Percentiles rank a stretch among this genome's conserved stretches.
These are phyloP conservation scores for Galerina sulciceps DNA, from an alignment of 768 basidiomycete genomes.

Conservation along the genomic window DNA sequence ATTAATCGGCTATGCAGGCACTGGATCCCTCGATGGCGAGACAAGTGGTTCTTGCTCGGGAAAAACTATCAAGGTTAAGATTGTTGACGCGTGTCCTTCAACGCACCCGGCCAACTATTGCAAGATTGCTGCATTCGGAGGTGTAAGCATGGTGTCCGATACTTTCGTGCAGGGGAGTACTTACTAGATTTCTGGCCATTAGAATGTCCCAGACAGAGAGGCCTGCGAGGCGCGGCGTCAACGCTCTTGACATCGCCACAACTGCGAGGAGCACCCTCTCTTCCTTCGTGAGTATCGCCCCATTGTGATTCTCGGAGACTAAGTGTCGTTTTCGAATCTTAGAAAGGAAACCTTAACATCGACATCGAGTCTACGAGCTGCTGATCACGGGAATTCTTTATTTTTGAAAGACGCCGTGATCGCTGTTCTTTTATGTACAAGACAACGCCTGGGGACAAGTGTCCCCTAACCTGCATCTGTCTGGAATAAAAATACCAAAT, in stretches of 20 bases:
- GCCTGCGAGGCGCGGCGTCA: conserved; percentile 35
- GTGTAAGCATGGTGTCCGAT: conserved; percentile 15
- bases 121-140: conserved; percentile 29
- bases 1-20: neutral
- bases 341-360: too few relatives aligned
- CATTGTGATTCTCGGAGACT: too few relatives aligned
- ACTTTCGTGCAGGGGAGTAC: neutral
- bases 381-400: too few relatives aligned
- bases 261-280: conserved; percentile 34
- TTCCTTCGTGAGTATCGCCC: conserved; percentile 29
- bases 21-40: too few relatives aligned
- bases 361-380: too few relatives aligned
- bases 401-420: too few relatives aligned
- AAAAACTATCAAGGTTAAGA: conserved; percentile 36
- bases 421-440: too few relatives aligned
- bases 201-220: conserved; percentile 31
- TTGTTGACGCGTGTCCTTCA: conserved; percentile 38
- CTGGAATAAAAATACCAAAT: too few relatives aligned
- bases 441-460: too few relatives aligned
- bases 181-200: neutral
- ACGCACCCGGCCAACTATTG: conserved; percentile 40
- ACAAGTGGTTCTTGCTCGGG: conserved; percentile 4
- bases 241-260: conserved; percentile 36
- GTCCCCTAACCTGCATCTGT: too few relatives aligned
- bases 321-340: too few relatives aligned